Evolutionary conservation across 2,329 filamentous ascomycete genomes (phyloP), one percentile per base, ranked within the genome.

Genomic region (Aspergillus latus): DNA sequence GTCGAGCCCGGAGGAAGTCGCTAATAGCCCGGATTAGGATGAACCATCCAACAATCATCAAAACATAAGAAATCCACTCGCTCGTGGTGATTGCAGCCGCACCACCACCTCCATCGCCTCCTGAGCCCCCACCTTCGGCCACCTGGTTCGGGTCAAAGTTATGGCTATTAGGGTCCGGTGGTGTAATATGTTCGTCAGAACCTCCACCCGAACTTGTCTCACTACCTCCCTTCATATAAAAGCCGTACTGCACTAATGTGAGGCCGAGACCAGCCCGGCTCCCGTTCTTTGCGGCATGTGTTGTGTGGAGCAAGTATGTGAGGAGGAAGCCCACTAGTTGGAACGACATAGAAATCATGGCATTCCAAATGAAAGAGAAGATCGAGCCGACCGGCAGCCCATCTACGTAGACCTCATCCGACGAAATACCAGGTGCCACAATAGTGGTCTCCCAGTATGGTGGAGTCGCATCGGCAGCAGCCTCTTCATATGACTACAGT

Each of bases 371-470:
- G 68, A 90, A 90, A 71, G 80, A 89, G 76, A 93, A 93, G 80
- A 93, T 82, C 63, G 92, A 92, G 80, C 80, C 86, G 77, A 91
- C 94, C 2, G 95, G 92, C 69, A 99, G 88, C 66, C 94, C 94
- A 71, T 99, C 94, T 56, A 99, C 89, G 69, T 94, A 99, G 47
- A 99, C 93, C 73, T 99, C 94, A 70, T 97, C 92, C 39, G 87
- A 85, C n/a, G 89, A 89, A 62, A 94, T 85, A 54, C 93, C 94
- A 0, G 94, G 94, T 0, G 92, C 93, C 50, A 99, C 84, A 62
- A 99, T 97, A 0, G 94, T 97, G 5, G 94, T 99, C 79, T 99
- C 94, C 94, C 94, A 99, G 76, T 99, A 99, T 0, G 94, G 94
- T 1, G 94, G 94, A 47, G 94, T 94, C 26, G 92, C 89, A 74